Conservation (phyloP, 129 eudicot species). For the Helianthus tuberosus region DNA sequence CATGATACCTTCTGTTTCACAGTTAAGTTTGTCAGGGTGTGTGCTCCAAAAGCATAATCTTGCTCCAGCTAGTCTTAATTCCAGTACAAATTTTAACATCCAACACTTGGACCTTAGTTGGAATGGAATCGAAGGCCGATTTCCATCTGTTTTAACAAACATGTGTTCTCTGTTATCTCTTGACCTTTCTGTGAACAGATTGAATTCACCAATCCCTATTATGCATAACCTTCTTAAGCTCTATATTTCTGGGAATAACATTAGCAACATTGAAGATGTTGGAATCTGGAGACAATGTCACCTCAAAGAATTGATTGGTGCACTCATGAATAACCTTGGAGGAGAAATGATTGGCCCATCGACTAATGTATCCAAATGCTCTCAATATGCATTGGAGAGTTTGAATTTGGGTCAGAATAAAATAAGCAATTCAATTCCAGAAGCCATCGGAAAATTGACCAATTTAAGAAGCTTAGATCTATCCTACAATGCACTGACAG, state of each 20-base stretch:
- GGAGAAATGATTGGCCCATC: background rate
- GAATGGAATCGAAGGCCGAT: background rate
- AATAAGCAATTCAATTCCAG: background rate
- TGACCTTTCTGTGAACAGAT: background rate
- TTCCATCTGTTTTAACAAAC: slow-evolving; percentile 3
- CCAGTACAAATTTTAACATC: background rate
- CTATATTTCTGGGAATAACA: background rate
- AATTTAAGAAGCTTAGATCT: slow-evolving; percentile 12
- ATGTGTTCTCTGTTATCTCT: background rate
- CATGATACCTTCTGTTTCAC: background rate
- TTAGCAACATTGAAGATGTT: background rate
- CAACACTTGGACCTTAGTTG: background rate
- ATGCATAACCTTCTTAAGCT: background rate
- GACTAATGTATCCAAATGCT: background rate
- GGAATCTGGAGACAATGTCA: slow-evolving; percentile 17
- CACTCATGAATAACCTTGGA: no score
- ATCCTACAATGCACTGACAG: background rate
- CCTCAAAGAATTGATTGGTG: background rate
- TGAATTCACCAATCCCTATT: background rate
- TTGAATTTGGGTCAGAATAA: background rate
- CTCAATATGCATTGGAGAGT: slow-evolving; percentile 6
- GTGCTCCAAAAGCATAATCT: background rate
- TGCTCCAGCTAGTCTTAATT: background rate
- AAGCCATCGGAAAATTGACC: background rate
- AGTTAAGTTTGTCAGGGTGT: background rate